Evolutionary conservation across 2,329 filamentous ascomycete genomes (phyloP), one percentile per base, ranked within the genome.

Genomic region (Ophiostoma piceae): DNA sequence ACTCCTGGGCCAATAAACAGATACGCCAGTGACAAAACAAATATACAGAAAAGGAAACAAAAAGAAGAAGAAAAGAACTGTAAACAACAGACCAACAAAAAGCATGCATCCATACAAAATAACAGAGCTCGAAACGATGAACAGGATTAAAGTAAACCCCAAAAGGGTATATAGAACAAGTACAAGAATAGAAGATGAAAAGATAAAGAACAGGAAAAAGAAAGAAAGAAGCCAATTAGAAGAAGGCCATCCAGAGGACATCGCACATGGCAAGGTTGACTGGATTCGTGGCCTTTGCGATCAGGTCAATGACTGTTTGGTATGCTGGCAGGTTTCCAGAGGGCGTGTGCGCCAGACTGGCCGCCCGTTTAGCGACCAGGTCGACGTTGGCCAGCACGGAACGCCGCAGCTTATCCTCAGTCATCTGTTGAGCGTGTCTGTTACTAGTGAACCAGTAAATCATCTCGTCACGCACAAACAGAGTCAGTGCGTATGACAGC

Each of bases 401-500:
- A 71, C 92, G 90, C 37, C 91, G 83, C 69, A 94, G 82, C 77
- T 90, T 87, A 6, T 84, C 83, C 51, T 90, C 87, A 60, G 84
- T 86, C 74, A 90, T 83, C 19, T 79, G 78, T 35, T 80, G 78
- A 6, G 82, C 79, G 65, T 92, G 87, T 77, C 96, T 92, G 73
- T 83, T 87, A 73, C 88, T 90, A 2, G 91, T 96, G 75, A 94
- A 94, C 95, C 95, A 99, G 81, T 94, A 96, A 74, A 94, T 94
- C 86, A 99, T 96, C 80, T 99, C 95, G 76, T 99, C 95, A 7
- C 95, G 88, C 73, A 99, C 95, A 79, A 98, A 98, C 71, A 99
- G 87, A 70, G 90, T 92, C 67, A 99, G 86, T 71, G 96, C 92
- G 79, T 97, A 94, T 78, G 97, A 95, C n/a, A 99, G 86, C 79